Evolutionary conservation across 2,329 filamentous ascomycete genomes (phyloP), one percentile per base, ranked within the genome.

Genomic region (Botrytis squamosa): DNA sequence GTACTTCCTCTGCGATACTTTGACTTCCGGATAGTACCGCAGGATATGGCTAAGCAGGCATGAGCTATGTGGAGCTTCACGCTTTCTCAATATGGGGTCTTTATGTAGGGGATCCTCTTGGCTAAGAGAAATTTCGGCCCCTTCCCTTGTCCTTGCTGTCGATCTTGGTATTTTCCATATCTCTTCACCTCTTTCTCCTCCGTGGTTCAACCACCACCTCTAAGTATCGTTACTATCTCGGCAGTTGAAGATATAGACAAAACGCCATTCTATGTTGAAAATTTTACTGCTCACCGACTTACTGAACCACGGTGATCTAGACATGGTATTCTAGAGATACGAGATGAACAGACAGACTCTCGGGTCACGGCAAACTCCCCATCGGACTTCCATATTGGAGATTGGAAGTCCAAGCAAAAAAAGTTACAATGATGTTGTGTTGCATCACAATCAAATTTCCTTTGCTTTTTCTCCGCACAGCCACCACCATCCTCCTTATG

Each of bases 81-180:
- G 52, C n/a, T 57, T 57, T 57, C n/a, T 57, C n/a, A 29, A 57
- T 57, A 57, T 57, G n/a, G 52, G 52, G n/a, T 29, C 25, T 12
- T 55, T 16, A 55, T 55, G 14, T 57, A 29, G 8, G 25, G 25
- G 25, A 29, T 55, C 52, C 18, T 55, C n/a, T 55, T 29, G 52
- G 52, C 25, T 10, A 29, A 18, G 12, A 8, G 7, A 55, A 29
- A 7, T 29, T 29, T 55, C 52, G 14, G 12, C 14, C 52, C 52
- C 52, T 57, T 9, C 52, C 52, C 52, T 57, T 29, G n/a, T 57
- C 52, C 52, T 57, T 57, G 52, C 52, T 57, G n/a, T 57, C 52
- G 52, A 57, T 57, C 52, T 57, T n/a, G 14, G 25, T 25, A 18
- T 55, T 29, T 29, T 55, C 52, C 52, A 55, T 29, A 29, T 55